Evolutionary conservation across 495 filamentous ascomycete species (phyloP).

Genomic region (Trichocladium uniseriatum): DNA sequence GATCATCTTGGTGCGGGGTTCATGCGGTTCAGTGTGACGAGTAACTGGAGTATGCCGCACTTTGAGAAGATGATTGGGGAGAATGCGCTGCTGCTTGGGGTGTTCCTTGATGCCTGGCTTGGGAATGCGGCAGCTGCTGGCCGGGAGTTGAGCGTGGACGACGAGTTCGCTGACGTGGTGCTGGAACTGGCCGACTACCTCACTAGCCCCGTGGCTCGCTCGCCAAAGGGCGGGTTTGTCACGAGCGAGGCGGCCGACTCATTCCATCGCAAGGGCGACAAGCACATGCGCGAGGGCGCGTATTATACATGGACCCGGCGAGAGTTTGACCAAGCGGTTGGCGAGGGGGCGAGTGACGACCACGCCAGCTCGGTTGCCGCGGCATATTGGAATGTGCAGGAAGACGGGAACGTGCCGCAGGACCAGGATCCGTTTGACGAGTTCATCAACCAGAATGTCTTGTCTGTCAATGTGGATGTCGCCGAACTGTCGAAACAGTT

Average conservation of each 20-base stretch:
- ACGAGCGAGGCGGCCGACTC: conserved; percentile 92
- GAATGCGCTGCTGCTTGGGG: conserved; percentile 76
- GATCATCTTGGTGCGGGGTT: conserved; percentile 90
- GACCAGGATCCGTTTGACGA: conserved; percentile 86
- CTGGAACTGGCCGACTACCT: conserved; percentile 81
- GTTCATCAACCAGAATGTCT: conserved; percentile 73
- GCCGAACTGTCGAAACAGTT: conserved; percentile 67
- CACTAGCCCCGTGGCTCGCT: conserved; percentile 55
- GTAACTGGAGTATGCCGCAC: conserved; percentile 85
- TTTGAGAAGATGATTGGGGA: conserved; percentile 99
- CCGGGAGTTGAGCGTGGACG: conserved; percentile 5
- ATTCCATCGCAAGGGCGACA: conserved; percentile 61
- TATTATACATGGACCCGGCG: conserved; percentile 92
- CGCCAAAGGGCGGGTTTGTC: conserved; percentile 66
- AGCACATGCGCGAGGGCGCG: conserved; percentile 83
- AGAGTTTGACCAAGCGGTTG: conserved; percentile 74
- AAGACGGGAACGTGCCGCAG: conserved; percentile 79
- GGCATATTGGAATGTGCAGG: conserved; percentile 75
- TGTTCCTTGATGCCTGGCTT: conserved; percentile 84
- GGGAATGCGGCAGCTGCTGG: conserved; percentile 47
- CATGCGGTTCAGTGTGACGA: conserved; percentile 79
- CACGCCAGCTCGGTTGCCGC: conserved; percentile 67
- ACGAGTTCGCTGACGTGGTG: conserved; percentile 67
- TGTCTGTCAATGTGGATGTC: conserved; percentile 40
- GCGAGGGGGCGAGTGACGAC: conserved; percentile 28